phyloP scores from a whole-genome alignment of 1,284 basidiomycete genomes.

The Fomitopsis betulina region DNA sequence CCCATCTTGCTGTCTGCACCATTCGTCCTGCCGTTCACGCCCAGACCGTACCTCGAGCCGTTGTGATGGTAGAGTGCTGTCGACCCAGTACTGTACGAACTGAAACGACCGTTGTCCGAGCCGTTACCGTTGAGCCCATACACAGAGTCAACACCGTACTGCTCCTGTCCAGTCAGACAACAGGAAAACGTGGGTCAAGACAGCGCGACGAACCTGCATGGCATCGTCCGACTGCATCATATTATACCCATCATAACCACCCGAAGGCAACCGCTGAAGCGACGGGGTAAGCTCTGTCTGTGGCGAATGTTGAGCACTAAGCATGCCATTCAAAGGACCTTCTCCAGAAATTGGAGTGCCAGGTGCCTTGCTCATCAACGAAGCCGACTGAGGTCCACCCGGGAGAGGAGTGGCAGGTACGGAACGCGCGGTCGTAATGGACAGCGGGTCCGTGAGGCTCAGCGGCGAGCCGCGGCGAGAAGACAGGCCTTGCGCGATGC shows the following conservation, averaged over 20 bases:
- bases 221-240: slow-evolving; percentile 49
- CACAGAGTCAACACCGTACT: slow-evolving; percentile 28
- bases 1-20: slow-evolving; percentile 73
- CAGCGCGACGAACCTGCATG: slow-evolving; percentile 36
- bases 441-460: slow-evolving; percentile 52
- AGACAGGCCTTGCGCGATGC: slow-evolving; percentile 37
- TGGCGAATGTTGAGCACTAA: slow-evolving; percentile 48
- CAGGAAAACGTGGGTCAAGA: not conserved
- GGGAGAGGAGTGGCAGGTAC: slow-evolving; percentile 72
- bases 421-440: slow-evolving; percentile 57
- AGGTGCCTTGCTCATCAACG: slow-evolving; percentile 58
- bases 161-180: slow-evolving; percentile 14
- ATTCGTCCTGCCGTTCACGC: slow-evolving; percentile 45
- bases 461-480: slow-evolving; percentile 74
- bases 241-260: slow-evolving; percentile 56
- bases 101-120: slow-evolving; percentile 52
- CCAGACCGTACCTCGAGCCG: slow-evolving; percentile 70
- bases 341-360: slow-evolving; percentile 67
- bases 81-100: slow-evolving; percentile 67
- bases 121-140: slow-evolving; percentile 53
- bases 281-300: slow-evolving; percentile 62
- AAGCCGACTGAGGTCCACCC: slow-evolving; percentile 41
- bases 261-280: slow-evolving; percentile 56
- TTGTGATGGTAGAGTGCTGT: slow-evolving; percentile 80
- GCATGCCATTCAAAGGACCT: slow-evolving; percentile 54